phyloP scores from a whole-genome alignment of 441 rosid species.

The Brassica balearica region DNA sequence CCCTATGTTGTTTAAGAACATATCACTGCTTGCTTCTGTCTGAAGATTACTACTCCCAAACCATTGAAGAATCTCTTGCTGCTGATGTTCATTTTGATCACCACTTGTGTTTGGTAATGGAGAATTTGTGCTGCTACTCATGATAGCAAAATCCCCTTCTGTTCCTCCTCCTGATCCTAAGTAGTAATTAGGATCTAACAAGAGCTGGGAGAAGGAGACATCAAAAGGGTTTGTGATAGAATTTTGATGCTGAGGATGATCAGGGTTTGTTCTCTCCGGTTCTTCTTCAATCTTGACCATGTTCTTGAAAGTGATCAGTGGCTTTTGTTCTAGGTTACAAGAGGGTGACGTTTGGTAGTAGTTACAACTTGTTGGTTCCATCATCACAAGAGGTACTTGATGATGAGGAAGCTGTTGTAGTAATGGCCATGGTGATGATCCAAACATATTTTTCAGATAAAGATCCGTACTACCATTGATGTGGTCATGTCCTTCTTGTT shows the following conservation, averaged over 20 bases:
- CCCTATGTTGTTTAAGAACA: slow-evolving; percentile 35
- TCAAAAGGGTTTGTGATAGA: slow-evolving; percentile 39
- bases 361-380: slow-evolving; percentile 34
- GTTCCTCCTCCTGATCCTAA: slow-evolving; percentile 35
- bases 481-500: slow-evolving; percentile 39
- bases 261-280: slow-evolving; percentile 29
- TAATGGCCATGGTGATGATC: slow-evolving; percentile 44
- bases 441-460: slow-evolving; percentile 46
- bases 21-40: slow-evolving; percentile 37
- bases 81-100: slow-evolving; percentile 32
- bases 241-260: slow-evolving; percentile 34
- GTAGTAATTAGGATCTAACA: slow-evolving; percentile 41
- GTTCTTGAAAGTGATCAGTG: slow-evolving; percentile 36
- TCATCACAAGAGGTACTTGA: slow-evolving; percentile 42
- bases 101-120: slow-evolving; percentile 41
- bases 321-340: slow-evolving; percentile 35
- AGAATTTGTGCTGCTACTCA: slow-evolving; percentile 46
- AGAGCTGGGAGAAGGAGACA: slow-evolving; percentile 45
- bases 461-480: slow-evolving; percentile 45
- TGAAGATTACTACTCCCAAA: slow-evolving; percentile 41
- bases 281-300: slow-evolving; percentile 45
- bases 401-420: slow-evolving; percentile 46
- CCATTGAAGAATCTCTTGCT: slow-evolving; percentile 44
- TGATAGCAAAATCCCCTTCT: slow-evolving; percentile 39
- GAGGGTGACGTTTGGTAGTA: slow-evolving; percentile 52